phyloP scores from a whole-genome alignment of 2,329 filamentous ascomycete species.

The Alternaria tenuissima region DNA sequence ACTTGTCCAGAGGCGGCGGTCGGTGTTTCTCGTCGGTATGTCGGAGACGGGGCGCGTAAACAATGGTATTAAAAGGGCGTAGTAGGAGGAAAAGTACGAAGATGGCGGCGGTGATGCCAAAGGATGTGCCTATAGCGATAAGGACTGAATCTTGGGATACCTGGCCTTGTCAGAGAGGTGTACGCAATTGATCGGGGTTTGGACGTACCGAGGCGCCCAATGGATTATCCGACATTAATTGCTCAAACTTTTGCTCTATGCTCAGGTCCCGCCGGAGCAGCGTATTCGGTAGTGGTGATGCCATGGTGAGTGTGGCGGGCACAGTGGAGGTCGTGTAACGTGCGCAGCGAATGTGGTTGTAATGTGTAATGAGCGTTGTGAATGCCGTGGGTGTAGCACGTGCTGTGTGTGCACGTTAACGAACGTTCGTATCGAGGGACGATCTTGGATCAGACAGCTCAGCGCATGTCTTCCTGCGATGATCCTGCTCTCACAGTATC shows the following conservation, averaged over 20 bases:
- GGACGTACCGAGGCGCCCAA: constrained; percentile 34
- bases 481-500: neutral
- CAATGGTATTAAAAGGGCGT: constrained; percentile 87
- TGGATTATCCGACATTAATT: constrained; percentile 42
- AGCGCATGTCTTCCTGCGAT: neutral
- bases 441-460: neutral
- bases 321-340: constrained; percentile 15
- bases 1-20: constrained; percentile 84
- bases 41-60: constrained; percentile 94
- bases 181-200: neutral
- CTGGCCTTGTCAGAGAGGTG: constrained; percentile 50
- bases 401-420: neutral
- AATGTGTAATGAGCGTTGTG: neutral
- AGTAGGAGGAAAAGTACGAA: constrained; percentile 86
- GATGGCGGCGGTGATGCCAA: constrained; percentile 77
- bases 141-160: constrained; percentile 71
- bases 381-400: neutral
- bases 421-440: neutral
- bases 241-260: constrained; percentile 41
- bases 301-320: constrained; percentile 30
- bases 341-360: constrained; percentile 2
- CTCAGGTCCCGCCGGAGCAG: constrained; percentile 41
- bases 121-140: constrained; percentile 80
- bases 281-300: constrained; percentile 18
- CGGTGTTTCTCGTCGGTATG: constrained; percentile 90